Percentiles rank a stretch among this genome's conserved stretches.
phyloP scores from a whole-genome alignment of 2,329 filamentous ascomycete genomes.

The Trichoderma sp. region DNA sequence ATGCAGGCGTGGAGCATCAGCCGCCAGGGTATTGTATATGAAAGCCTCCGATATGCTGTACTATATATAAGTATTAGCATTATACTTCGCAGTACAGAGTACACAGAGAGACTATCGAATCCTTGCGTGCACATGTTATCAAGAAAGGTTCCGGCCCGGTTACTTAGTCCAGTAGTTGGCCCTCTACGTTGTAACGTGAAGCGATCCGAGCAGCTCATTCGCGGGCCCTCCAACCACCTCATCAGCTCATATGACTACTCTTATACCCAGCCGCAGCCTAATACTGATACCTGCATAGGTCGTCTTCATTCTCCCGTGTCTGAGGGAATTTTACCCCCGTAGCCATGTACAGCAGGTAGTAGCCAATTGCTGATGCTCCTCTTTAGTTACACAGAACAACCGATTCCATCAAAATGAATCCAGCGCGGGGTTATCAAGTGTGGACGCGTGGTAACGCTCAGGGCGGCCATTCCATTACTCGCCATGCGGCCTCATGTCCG shows the following conservation, averaged over 20 bases:
- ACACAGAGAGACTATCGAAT: neutral
- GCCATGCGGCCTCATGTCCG: neutral
- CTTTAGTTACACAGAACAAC: neutral
- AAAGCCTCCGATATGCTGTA: neutral
- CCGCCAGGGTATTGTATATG: neutral
- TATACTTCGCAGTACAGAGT: neutral
- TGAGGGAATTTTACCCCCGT: constrained; percentile 2
- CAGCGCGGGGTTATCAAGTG: neutral
- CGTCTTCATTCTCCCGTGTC: neutral
- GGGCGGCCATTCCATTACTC: neutral
- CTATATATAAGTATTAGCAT: neutral
- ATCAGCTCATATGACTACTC: neutral
- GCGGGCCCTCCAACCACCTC: neutral
- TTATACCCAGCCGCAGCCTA: neutral
- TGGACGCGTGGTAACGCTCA: neutral
- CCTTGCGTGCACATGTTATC: neutral
- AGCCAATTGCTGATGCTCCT: neutral
- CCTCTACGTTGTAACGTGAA: neutral
- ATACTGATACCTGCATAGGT: neutral
- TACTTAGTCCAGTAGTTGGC: neutral
- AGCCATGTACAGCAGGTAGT: neutral
- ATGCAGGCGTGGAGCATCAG: neutral
- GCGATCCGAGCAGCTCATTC: neutral
- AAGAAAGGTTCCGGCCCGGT: neutral
- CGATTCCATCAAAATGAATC: neutral